These are phyloP conservation scores for Ustilago shanxiensis DNA, from an alignment of 1,284 basidiomycete genomes.

Conservation along the genomic window DNA sequence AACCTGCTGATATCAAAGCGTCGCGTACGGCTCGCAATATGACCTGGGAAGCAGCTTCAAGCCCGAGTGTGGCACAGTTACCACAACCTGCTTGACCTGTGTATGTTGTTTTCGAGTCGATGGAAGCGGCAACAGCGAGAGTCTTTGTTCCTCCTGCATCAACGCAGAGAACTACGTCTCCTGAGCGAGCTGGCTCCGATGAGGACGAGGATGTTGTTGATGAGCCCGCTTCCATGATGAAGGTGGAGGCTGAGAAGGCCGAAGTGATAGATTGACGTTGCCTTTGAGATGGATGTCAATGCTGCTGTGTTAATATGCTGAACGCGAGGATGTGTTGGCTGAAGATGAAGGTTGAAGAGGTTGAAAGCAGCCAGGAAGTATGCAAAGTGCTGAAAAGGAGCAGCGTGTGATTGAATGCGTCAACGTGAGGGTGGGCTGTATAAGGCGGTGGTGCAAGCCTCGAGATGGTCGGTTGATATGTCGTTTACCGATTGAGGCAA, in stretches of 20 bases:
- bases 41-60: constrained; percentile 44
- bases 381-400: too few relatives aligned
- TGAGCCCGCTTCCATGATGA: constrained; percentile 30
- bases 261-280: neutral
- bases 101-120: constrained; percentile 34
- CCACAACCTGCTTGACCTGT: constrained; percentile 50
- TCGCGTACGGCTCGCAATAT: constrained; percentile 43
- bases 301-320: too few relatives aligned
- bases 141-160: constrained; percentile 57
- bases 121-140: constrained; percentile 38
- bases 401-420: too few relatives aligned
- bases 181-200: constrained; percentile 13
- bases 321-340: too few relatives aligned
- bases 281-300: too few relatives aligned
- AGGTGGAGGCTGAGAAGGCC: neutral
- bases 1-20: constrained; percentile 41
- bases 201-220: constrained; percentile 12
- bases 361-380: too few relatives aligned
- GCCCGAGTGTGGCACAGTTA: constrained; percentile 48
- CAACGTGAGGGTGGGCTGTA: neutral
- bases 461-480: constrained; percentile 19
- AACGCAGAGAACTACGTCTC: constrained; percentile 45
- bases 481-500: neutral
- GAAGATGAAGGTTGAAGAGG: too few relatives aligned
- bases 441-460: neutral